A percentile compares a stretch with the other conserved stretches of the same genome.
These are phyloP conservation scores for Leucocoprinus gongylophorus DNA, from an alignment of 1,284 basidiomycete species.

Conservation along the genomic window DNA sequence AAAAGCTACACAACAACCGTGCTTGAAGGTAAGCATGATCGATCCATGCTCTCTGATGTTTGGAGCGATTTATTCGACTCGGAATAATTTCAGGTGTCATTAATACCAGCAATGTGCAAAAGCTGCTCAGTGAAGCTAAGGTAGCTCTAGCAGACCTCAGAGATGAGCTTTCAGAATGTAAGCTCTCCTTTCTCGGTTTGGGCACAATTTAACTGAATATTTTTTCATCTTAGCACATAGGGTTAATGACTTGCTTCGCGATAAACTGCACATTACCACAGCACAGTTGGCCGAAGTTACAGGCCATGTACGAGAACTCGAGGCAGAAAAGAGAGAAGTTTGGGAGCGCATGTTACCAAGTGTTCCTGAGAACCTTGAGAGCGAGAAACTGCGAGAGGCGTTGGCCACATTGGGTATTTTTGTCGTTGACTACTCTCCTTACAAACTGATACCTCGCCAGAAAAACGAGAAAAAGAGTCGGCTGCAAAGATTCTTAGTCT, in stretches of 20 bases:
- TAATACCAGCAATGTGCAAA: background rate
- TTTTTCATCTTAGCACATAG: constrained; percentile 36
- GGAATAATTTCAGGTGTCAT: background rate
- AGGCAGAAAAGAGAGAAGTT: constrained; percentile 28
- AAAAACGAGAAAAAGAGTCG: constrained; percentile 23
- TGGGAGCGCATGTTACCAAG: constrained; percentile 18
- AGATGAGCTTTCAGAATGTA: constrained; percentile 26
- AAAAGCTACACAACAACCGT: background rate
- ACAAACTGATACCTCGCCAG: constrained; percentile 15
- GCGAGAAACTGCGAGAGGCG: constrained; percentile 14
- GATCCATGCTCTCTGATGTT: background rate
- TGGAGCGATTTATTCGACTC: no score
- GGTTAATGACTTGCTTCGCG: constrained; percentile 46
- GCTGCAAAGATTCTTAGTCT: constrained; percentile 23
- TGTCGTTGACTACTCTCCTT: constrained; percentile 14
- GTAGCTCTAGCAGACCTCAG: constrained; percentile 34
- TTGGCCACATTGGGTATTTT: constrained; percentile 16
- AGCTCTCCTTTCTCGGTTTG: constrained; percentile 8
- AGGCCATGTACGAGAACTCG: constrained; percentile 34
- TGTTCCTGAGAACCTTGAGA: constrained; percentile 20
- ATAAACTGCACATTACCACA: constrained; percentile 40
- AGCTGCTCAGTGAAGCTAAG: constrained; percentile 16
- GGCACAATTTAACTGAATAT: background rate
- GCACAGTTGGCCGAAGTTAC: constrained; percentile 38
- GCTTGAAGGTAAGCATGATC: background rate